Percentiles rank a stretch among this genome's conserved stretches.
phyloP scores from a whole-genome alignment of 306 rosid species.

The Pyrus betulifolia region DNA sequence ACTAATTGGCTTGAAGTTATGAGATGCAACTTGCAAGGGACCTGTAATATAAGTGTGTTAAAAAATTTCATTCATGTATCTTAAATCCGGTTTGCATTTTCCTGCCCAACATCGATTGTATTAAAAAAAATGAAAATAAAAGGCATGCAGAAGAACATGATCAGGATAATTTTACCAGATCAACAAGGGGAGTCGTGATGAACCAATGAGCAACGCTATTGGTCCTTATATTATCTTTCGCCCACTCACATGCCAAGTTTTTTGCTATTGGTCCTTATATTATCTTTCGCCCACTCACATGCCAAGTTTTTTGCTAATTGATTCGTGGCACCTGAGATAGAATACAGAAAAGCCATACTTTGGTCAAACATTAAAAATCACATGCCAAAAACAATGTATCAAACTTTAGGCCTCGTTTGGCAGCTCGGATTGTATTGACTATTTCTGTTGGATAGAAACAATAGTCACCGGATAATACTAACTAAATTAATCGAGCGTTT shows the following conservation, averaged over 20 bases:
- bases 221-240: slow-evolving; percentile 45
- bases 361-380: too few species aligned
- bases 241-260: slow-evolving; percentile 56
- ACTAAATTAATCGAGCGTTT: too few species aligned
- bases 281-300: slow-evolving; percentile 57
- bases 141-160: neutral
- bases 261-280: slow-evolving; percentile 47
- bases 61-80: neutral
- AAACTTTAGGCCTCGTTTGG: too few species aligned
- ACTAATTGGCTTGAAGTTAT: too few species aligned
- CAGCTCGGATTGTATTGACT: too few species aligned
- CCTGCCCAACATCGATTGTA: neutral
- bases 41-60: too few species aligned
- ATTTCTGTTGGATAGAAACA: too few species aligned
- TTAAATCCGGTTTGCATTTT: too few species aligned
- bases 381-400: too few species aligned
- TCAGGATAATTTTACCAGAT: neutral
- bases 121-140: neutral
- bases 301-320: slow-evolving; percentile 44
- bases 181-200: slow-evolving; percentile 26
- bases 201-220: slow-evolving; percentile 49
- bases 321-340: slow-evolving; percentile 38
- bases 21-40: too few species aligned
- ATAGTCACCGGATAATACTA: too few species aligned
- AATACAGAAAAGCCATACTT: neutral